Evolutionary conservation across 768 basidiomycete species (phyloP), one percentile per base, ranked within the genome.

Genomic region (Lentinula edodes): DNA sequence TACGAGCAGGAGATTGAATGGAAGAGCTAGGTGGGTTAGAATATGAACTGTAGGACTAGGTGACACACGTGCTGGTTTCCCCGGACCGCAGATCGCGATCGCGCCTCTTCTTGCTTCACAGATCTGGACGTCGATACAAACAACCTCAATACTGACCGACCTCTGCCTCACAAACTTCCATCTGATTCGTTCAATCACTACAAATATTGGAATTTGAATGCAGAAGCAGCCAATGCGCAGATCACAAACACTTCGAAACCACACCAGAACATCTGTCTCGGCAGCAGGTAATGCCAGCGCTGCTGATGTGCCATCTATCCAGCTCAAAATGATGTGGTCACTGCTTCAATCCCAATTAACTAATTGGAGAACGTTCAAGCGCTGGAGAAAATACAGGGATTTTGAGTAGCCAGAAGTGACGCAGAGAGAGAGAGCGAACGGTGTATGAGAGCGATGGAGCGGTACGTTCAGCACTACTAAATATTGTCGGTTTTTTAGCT

Each of bases 351-450:
- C 55, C 6, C 55, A 80, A 78, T 81, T 92, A 5, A 77, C 83
- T 0, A 76, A 84, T 57, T 79, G 91, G 89, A 91, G 63, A 75
- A 75, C 0, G 76, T 93, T 32, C 85, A 90, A 62, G 79, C 78
- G 39, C 72, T 92, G 36, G 79, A 88, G 71, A 67, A 91, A 92
- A 65, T 85, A 86, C 66, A 84, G 84, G 66, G 88, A 89, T 61
- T 75, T 92, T 0, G 91, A 92, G 45, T 76, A 93, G 16, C 76
- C 93, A 3, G 83, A 89, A 62, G 91, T 90, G 0, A 93, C 91
- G 0, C 90, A 92, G 64, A 76, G 90, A 54, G 92, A 94, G 75
- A 94, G 93, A 23, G 23, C 67, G 91, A 92, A 66, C 79, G 88
- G 53, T 89, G 87, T 64, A 93, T 93, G 91, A 78, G 83, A 0